phyloP scores from a whole-genome alignment of 352 stramenopile genomes.

The Globisporangium cystogenes region DNA sequence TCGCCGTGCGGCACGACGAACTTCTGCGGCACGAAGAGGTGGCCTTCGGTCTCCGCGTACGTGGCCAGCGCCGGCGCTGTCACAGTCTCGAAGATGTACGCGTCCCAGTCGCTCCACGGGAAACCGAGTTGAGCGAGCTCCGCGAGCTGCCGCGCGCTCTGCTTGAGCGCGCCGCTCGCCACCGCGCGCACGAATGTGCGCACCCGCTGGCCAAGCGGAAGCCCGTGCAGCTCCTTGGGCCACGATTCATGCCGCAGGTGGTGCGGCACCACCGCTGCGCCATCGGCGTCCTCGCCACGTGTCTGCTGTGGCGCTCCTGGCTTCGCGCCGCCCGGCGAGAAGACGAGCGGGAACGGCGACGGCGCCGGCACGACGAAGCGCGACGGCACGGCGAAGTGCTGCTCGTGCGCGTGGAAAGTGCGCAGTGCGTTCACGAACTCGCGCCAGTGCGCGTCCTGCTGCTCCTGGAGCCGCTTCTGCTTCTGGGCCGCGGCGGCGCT shows the following conservation, averaged over 20 bases:
- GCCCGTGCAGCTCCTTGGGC: constrained; percentile 38
- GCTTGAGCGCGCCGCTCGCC: constrained; percentile 16
- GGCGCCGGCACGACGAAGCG: constrained; percentile 28
- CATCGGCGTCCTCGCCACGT: too few species aligned
- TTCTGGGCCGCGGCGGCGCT: background rate
- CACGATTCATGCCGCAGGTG: constrained; percentile 17
- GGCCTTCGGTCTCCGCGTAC: constrained; percentile 76
- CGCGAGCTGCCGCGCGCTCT: constrained; percentile 25
- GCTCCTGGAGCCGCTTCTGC: constrained; percentile 11
- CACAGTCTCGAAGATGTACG: constrained; percentile 63
- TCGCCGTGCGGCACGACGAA: constrained; percentile 81
- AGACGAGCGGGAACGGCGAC: constrained; percentile 25
- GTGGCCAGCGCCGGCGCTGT: constrained; percentile 66
- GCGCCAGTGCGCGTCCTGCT: constrained; percentile 14
- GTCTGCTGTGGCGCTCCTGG: background rate
- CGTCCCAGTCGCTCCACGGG: constrained; percentile 41
- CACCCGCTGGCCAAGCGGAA: constrained; percentile 50
- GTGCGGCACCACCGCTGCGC: background rate
- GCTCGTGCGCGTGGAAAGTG: constrained; percentile 48
- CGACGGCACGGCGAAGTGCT: constrained; percentile 59
- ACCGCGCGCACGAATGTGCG: constrained; percentile 50
- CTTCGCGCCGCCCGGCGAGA: background rate
- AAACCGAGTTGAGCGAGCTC: constrained; percentile 47
- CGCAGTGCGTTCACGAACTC: constrained; percentile 41
- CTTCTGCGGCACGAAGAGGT: constrained; percentile 91